Percentiles rank a stretch among this genome's conserved stretches.
These are phyloP conservation scores for Lentinula novae-zelandiae DNA, from an alignment of 1,284 basidiomycete genomes.

Conservation along the genomic window DNA sequence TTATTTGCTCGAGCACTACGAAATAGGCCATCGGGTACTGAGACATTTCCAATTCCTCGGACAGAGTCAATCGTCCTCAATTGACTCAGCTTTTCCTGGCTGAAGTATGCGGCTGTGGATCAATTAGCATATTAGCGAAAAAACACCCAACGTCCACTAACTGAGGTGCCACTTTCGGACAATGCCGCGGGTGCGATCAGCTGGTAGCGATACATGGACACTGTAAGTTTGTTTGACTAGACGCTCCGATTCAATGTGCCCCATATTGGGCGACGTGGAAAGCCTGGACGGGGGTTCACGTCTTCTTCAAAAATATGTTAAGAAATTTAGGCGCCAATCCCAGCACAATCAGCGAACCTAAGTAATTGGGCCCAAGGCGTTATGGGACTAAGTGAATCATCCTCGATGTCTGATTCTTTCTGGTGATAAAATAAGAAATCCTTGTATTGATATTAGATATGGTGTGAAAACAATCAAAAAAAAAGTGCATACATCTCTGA, in stretches of 20 bases:
- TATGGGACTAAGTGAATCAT: conserved; percentile 59
- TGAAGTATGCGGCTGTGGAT: conserved; percentile 67
- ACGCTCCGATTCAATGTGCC: conserved; percentile 43
- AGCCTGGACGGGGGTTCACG: conserved; percentile 17
- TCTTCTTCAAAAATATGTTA: conserved; percentile 1
- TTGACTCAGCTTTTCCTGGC: conserved; percentile 64
- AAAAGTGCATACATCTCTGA: conserved; percentile 58
- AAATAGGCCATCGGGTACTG: conserved; percentile 72
- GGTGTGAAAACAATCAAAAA: neutral
- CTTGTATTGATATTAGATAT: conserved; percentile 31
- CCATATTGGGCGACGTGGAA: conserved; percentile 30
- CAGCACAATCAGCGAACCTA: conserved; percentile 36
- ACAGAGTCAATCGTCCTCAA: conserved; percentile 66
- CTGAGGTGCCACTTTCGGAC: conserved; percentile 80
- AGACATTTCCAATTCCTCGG: conserved; percentile 56
- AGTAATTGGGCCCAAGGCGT: conserved; percentile 75
- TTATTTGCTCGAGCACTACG: conserved; percentile 69
- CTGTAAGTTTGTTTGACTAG: conserved; percentile 84
- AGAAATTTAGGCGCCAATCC: neutral
- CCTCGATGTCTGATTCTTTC: conserved; percentile 64
- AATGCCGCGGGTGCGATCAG: conserved; percentile 57
- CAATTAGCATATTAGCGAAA: neutral
- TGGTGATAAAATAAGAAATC: conserved; percentile 83
- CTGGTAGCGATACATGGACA: conserved; percentile 68
- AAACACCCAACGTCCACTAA: conserved; percentile 35